These are phyloP conservation scores for Simplicillium sp. DNA, from an alignment of 2,329 filamentous ascomycete species.

Conservation along the genomic window DNA sequence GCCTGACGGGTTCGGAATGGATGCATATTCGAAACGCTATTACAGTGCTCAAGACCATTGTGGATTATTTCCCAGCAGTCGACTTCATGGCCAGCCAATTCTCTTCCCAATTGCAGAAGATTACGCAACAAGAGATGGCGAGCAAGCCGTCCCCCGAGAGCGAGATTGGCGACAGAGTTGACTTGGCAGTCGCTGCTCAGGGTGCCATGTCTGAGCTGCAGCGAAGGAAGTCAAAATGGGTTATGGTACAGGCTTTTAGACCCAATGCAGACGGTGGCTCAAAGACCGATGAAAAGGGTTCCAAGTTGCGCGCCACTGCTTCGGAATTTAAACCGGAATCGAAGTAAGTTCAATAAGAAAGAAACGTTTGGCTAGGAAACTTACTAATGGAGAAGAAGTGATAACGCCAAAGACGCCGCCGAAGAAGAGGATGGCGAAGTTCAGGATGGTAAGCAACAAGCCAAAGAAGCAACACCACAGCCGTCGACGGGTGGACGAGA, in stretches of 20 bases:
- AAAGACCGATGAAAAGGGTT: slow-evolving; percentile 20
- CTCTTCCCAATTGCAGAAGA: slow-evolving; percentile 53
- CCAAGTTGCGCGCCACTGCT: slow-evolving; percentile 49
- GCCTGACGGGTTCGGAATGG: slow-evolving; percentile 77
- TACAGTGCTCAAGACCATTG: slow-evolving; percentile 71
- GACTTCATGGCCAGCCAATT: slow-evolving; percentile 75
- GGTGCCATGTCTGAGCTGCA: slow-evolving; percentile 63
- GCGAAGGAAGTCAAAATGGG: slow-evolving; percentile 57
- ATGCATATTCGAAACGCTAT: slow-evolving; percentile 98
- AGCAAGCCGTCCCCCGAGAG: slow-evolving; percentile 35
- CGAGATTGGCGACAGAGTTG: slow-evolving; percentile 54
- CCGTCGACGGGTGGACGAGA: slow-evolving; percentile 16
- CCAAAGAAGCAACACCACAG: slow-evolving; percentile 3
- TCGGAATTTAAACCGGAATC: slow-evolving; percentile 52
- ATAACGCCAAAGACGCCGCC: slow-evolving; percentile 10
- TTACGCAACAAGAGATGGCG: slow-evolving; percentile 51
- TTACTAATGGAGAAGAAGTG: no score
- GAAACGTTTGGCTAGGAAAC: no score
- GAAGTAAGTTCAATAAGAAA: no score
- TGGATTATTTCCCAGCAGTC: slow-evolving; percentile 77
- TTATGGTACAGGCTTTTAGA: slow-evolving; percentile 65
- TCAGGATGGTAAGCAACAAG: slow-evolving; percentile 41
- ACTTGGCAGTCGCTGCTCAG: slow-evolving; percentile 64
- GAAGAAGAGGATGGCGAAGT: slow-evolving; percentile 69
- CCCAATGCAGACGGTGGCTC: slow-evolving; percentile 44